Evolutionary conservation across 306 rosid species (phyloP).

Genomic region (Medicago arabica): DNA sequence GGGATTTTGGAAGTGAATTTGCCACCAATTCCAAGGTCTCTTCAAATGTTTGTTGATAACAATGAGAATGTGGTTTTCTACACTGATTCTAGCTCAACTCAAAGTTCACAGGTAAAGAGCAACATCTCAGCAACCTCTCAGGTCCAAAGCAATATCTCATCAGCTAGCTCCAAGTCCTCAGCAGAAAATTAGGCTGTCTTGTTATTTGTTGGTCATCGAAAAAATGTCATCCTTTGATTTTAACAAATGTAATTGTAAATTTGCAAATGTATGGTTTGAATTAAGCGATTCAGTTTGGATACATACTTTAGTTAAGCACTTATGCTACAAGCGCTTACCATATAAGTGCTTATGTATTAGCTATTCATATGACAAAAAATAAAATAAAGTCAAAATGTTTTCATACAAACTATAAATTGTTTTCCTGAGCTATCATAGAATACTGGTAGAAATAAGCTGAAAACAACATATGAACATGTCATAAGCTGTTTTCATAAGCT

Average conservation of each 20-base stretch:
- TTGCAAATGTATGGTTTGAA: slow-evolving; percentile 12
- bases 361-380: too few species aligned
- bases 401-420: too few species aligned
- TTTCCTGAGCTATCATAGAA: too few species aligned
- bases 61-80: slow-evolving; percentile 45
- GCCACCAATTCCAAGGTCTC: slow-evolving; percentile 53
- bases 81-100: slow-evolving; percentile 54
- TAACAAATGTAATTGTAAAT: slow-evolving; percentile 20
- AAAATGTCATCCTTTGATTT: neutral
- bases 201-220: neutral
- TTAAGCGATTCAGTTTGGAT: neutral
- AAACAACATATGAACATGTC: too few species aligned
- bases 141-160: slow-evolving; percentile 38
- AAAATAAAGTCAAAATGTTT: too few species aligned
- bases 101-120: slow-evolving; percentile 52
- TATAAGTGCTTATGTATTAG: too few species aligned
- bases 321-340: too few species aligned
- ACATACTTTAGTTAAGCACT: neutral
- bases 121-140: slow-evolving; percentile 40
- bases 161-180: slow-evolving; percentile 11
- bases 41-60: slow-evolving; percentile 48
- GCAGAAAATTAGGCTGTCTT: slow-evolving; percentile 38
- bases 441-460: too few species aligned
- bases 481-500: too few species aligned
- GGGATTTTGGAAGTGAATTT: slow-evolving; percentile 45